Evolutionary conservation across 331 rosid genomes (phyloP), one percentile per base, ranked within the genome.

Genomic region (Malus hybrid): DNA sequence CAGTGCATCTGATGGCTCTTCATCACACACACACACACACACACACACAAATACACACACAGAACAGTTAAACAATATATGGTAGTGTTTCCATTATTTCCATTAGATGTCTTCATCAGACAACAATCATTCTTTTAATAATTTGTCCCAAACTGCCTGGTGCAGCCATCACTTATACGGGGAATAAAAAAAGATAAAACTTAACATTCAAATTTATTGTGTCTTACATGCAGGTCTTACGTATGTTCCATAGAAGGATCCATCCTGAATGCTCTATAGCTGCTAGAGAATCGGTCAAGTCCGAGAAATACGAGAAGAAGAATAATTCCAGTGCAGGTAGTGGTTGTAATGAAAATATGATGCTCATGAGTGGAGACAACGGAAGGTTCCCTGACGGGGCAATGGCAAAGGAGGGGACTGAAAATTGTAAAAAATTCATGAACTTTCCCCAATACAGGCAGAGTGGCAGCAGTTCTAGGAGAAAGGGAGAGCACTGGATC

Each of bases 401-500:
- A 67, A 75, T 57, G 71, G 60, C 86, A 71, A 82, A 83, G 70
- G 82, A 84, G 78, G 66, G 78, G 71, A 82, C 54, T 65, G 73
- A 74, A 67, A 24, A 63, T 73, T 61, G 75, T 54, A 79, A 76
- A 81, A 80, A 77, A 82, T 66, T 76, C 70, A 70, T 84, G 84
- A 80, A 81, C 72, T 81, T 83, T 46, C 79, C 88, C 22, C 90
- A 79, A 57, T 56, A 73, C 46, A 85, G 78, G 48, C 72, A 73
- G 61, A 78, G 65, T 67, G 71, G 83, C 78, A 76, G 82, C 57
- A 74, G 83, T 74, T 74, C 83, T 36, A 83, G 81, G 62, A 86
- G 85, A 80, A 88, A 84, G 52, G 85, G 60, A 65, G 99, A 84
- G 85, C 93, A 90, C 76, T 94, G 99, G 99, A 92, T 94, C 84